phyloP scores from a whole-genome alignment of 2,329 filamentous ascomycete species.

The Pestalotiopsis sp. region DNA sequence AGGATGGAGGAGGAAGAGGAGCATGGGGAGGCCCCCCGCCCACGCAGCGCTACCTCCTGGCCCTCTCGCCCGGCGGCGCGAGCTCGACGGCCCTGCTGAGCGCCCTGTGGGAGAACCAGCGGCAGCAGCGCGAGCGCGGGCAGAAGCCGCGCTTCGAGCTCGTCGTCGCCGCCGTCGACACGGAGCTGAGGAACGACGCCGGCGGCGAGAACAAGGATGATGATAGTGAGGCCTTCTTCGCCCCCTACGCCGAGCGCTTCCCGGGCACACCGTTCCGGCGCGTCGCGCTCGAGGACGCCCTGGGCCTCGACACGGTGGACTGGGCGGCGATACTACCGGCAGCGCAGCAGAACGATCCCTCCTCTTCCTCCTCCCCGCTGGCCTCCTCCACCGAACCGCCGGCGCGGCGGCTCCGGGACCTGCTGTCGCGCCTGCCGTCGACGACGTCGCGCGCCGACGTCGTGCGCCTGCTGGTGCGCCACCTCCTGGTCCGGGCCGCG shows the following conservation, averaged over 20 bases:
- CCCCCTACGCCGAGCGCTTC: constrained; percentile 59
- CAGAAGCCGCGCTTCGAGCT: constrained; percentile 59
- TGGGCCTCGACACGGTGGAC: constrained; percentile 54
- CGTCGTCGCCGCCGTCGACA: constrained; percentile 59
- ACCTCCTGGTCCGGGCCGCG: constrained; percentile 71
- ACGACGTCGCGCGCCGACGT: constrained; percentile 79
- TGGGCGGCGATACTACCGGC: constrained; percentile 49
- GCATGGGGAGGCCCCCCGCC: constrained; percentile 31
- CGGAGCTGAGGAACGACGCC: constrained; percentile 33
- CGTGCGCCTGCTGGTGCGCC: constrained; percentile 68
- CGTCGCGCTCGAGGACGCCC: constrained; percentile 66
- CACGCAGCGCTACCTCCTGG: constrained; percentile 65
- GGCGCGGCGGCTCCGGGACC: constrained; percentile 44
- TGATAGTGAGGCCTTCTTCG: constrained; percentile 23
- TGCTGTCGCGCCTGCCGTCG: constrained; percentile 68
- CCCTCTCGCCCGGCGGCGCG: constrained; percentile 75
- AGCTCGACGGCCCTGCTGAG: constrained; percentile 80
- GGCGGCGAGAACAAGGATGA: constrained; percentile 18
- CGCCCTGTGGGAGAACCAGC: constrained; percentile 71
- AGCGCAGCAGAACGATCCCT: too few relatives aligned
- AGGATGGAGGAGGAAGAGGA: constrained; percentile 11
- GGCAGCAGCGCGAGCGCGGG: constrained; percentile 60
- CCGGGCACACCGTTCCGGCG: constrained; percentile 66
- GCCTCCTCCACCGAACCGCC: constrained; percentile 8
- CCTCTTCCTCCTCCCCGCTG: too few relatives aligned